Evolutionary conservation across 495 filamentous ascomycete species (phyloP).

Genomic region (Bacidia gigantensis): DNA sequence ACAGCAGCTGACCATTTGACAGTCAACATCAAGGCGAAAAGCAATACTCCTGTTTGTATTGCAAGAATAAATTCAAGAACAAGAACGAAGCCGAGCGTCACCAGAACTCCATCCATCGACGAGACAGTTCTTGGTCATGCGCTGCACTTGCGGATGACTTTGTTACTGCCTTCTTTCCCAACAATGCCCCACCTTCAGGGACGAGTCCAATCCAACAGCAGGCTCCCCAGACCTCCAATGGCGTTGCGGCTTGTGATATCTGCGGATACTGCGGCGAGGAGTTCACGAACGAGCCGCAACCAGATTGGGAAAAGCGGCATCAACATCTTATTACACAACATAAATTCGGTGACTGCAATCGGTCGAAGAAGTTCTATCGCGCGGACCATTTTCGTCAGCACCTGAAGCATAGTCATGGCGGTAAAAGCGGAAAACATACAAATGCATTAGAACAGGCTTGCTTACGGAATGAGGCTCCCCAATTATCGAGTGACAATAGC

Average conservation of each 20-base stretch:
- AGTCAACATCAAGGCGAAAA: slow-evolving; percentile 85
- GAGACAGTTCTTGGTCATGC: slow-evolving; percentile 96
- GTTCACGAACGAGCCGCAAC: slow-evolving; percentile 55
- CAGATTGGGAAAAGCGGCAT: slow-evolving; percentile 73
- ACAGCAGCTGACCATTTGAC: slow-evolving; percentile 5
- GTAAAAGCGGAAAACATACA: slow-evolving; percentile 96
- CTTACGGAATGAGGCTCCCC: slow-evolving; percentile 72
- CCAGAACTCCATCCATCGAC: slow-evolving; percentile 89
- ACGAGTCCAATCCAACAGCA: slow-evolving; percentile 26
- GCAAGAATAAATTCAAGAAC: slow-evolving; percentile 95
- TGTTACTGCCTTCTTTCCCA: slow-evolving; percentile 65
- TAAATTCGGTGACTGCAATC: slow-evolving; percentile 97
- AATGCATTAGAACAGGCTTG: slow-evolving; percentile 95
- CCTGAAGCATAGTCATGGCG: slow-evolving; percentile 93
- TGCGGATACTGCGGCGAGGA: slow-evolving; percentile 96
- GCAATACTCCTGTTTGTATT: slow-evolving; percentile 86
- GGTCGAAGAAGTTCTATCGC: slow-evolving; percentile 94
- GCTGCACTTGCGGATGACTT: slow-evolving; percentile 60
- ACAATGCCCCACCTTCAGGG: slow-evolving; percentile 20
- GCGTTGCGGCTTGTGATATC: slow-evolving; percentile 51
- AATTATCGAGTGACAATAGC: slow-evolving; percentile 7
- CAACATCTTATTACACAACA: slow-evolving; percentile 80
- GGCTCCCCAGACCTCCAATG: slow-evolving; percentile 28
- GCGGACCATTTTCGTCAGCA: slow-evolving; percentile 98
- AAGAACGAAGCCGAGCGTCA: slow-evolving; percentile 98